A percentile compares a stretch with the other conserved stretches of the same genome.
These are phyloP conservation scores for Phytophthora palmivora DNA, from an alignment of 352 stramenopile genomes.

Conservation along the genomic window DNA sequence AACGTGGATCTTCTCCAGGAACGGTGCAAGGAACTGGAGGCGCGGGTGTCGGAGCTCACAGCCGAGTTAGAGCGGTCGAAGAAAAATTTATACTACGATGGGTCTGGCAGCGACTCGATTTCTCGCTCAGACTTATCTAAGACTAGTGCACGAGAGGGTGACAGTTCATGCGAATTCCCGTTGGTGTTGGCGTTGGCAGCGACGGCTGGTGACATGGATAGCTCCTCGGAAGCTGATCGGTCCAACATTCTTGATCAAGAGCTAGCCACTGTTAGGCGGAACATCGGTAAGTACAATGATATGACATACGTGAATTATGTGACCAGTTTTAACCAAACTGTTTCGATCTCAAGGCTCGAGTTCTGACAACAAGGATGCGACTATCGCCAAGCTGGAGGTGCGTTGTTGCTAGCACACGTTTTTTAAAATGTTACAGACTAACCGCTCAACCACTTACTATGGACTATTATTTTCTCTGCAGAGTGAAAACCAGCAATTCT, in stretches of 20 bases:
- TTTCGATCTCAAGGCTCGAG: slow-evolving; percentile 23
- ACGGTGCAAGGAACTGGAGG: slow-evolving; percentile 77
- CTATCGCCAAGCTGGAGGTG: slow-evolving; percentile 79
- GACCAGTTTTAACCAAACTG: slow-evolving; percentile 9
- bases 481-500: slow-evolving; percentile 86
- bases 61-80: slow-evolving; percentile 75
- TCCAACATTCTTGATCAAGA: slow-evolving; percentile 71
- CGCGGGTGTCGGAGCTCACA: slow-evolving; percentile 65
- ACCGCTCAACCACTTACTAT: slow-evolving; percentile 5
- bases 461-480: slow-evolving; percentile 17
- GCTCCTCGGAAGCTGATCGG: slow-evolving; percentile 68
- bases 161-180: slow-evolving; percentile 85
- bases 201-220: slow-evolving; percentile 74
- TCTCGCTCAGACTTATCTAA: slow-evolving; percentile 76
- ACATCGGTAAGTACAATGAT: slow-evolving; percentile 43
- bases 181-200: slow-evolving; percentile 80
- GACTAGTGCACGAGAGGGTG: slow-evolving; percentile 62
- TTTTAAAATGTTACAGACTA: neutral
- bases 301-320: neutral
- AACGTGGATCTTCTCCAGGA: slow-evolving; percentile 69
- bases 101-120: slow-evolving; percentile 74
- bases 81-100: slow-evolving; percentile 76
- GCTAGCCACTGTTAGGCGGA: slow-evolving; percentile 55
- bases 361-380: slow-evolving; percentile 50
- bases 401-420: neutral